Conservation (phyloP, 441 rosid species). For the Isatis lusitanica region DNA sequence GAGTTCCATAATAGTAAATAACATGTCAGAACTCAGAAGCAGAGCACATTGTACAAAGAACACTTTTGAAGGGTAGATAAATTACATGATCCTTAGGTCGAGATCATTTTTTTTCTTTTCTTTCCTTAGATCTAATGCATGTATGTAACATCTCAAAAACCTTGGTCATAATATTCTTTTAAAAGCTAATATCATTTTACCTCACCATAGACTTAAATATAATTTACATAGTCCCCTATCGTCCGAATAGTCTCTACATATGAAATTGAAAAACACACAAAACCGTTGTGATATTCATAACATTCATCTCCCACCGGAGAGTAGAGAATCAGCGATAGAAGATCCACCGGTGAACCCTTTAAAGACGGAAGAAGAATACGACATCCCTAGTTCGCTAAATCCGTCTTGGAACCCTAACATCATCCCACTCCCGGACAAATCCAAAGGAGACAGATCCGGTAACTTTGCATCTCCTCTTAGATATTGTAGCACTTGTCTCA, state of each 20-base stretch:
- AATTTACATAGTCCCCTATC: not conserved
- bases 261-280: constrained; percentile 25
- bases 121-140: not conserved
- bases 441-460: constrained; percentile 45
- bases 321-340: constrained; percentile 36
- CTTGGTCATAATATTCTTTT: too few relatives aligned
- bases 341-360: constrained; percentile 38
- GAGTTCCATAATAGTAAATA: not conserved
- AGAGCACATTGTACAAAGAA: not conserved
- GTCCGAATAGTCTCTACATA: not conserved
- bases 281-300: not conserved
- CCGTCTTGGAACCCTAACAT: constrained; percentile 38
- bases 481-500: constrained; percentile 63
- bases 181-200: not conserved
- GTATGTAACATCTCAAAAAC: not conserved
- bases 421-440: constrained; percentile 32
- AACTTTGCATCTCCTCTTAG: constrained; percentile 58
- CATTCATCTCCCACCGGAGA: constrained; percentile 35
- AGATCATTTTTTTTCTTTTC: not conserved
- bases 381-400: constrained; percentile 43
- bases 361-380: constrained; percentile 32
- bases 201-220: not conserved
- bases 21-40: not conserved
- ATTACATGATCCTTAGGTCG: not conserved
- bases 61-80: not conserved